A percentile compares a stretch with the other conserved stretches of the same genome.
Evolutionary conservation across 192 early-diverging fungal genomes (phyloP).

Genomic region (Coemansia sp.): DNA sequence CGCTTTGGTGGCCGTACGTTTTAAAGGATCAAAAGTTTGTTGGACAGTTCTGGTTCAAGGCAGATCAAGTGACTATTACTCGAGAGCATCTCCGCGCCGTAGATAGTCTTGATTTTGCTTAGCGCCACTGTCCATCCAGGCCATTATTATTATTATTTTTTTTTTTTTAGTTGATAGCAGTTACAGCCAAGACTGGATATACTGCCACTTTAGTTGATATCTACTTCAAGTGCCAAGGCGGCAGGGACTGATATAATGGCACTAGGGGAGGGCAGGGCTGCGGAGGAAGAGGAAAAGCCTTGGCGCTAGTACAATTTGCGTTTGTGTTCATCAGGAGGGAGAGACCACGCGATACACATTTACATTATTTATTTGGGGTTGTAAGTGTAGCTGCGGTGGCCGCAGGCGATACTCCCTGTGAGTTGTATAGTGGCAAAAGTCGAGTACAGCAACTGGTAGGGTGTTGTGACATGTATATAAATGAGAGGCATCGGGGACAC

Average conservation of each 20-base stretch:
- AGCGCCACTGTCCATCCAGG: not conserved
- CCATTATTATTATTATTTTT: too few relatives aligned
- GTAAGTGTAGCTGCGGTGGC: not conserved
- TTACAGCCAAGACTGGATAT: not conserved
- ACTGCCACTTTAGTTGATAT: not conserved
- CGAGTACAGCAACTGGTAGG: not conserved
- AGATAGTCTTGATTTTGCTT: slow-evolving; percentile 15
- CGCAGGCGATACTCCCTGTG: not conserved
- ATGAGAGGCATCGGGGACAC: not conserved
- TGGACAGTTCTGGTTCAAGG: slow-evolving; percentile 58
- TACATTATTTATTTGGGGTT: not conserved
- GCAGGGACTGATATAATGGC: not conserved
- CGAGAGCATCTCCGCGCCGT: slow-evolving; percentile 17
- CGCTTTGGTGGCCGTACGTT: slow-evolving; percentile 65
- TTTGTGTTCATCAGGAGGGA: not conserved
- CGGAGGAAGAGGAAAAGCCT: not conserved
- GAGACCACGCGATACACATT: slow-evolving; percentile 1
- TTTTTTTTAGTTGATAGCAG: not conserved
- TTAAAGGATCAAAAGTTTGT: slow-evolving; percentile 48
- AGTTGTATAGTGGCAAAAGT: not conserved
- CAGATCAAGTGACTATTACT: slow-evolving; percentile 39
- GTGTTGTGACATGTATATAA: not conserved
- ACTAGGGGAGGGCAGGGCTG: not conserved
- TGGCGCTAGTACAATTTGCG: not conserved
- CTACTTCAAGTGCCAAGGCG: not conserved